Evolutionary conservation across 495 filamentous ascomycete genomes (phyloP), one percentile per base, ranked within the genome.

Genomic region (Lasiosphaeria ovina): DNA sequence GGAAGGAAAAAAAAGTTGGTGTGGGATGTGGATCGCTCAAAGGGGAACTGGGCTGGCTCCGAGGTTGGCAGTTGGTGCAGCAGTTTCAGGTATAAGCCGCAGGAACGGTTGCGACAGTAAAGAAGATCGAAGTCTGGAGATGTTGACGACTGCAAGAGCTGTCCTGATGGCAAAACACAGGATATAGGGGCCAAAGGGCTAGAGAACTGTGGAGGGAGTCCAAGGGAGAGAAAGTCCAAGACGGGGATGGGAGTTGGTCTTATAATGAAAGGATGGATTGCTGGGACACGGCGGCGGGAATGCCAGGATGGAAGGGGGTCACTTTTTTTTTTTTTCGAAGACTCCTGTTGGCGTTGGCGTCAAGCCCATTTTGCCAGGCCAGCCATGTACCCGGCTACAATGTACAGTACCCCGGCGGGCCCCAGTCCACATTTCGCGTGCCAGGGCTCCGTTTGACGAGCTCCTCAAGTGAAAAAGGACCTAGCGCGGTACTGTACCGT

Each of bases 211-310:
- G 59, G 67, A 70, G 66, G 65, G 67, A 60, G 68, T 70, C 60
- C 60, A 66, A 68, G 63, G 48, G 40, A 63, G 24, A 24, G 24
- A 64, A 64, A 58, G 48, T 58, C 45, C 59, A 50, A 48, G 55
- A 66, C 55, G 68, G 63, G 61, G 63, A 65, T 62, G 69, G 69
- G 63, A 65, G 47, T 54, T 51, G 51, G 62, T 65, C 66, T 67
- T 69, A 68, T 68, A 70, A 72, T 61, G 54, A 70, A 63, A 62
- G 68, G 68, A 67, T 62, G 57, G 58, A 68, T 64, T 61, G 61
- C 66, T 63, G 38, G 59, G 55, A 60, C 57, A 53, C 40, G 60
- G 57, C 58, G 62, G 66, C 58, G 62, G 66, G 62, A 69, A 69
- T 62, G 64, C 54, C 48, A 59, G 65, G 58, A 64, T 64, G 59